Conservation (phyloP, 2,329 filamentous ascomycete genomes). For the Aureobasidium lini region DNA sequence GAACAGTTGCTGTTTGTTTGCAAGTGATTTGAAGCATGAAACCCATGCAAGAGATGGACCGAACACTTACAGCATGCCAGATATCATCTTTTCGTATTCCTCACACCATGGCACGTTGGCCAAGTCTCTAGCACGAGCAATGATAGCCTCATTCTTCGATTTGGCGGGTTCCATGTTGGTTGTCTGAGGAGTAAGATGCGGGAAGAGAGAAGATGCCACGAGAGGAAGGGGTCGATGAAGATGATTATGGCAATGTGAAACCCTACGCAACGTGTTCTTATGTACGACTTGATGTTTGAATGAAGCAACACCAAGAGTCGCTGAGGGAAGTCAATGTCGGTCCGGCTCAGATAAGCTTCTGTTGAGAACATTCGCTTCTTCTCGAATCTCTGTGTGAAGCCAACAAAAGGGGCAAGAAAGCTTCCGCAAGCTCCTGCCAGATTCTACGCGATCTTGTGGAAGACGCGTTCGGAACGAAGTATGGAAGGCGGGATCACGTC, state of each 20-base stretch:
- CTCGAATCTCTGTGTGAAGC: neutral
- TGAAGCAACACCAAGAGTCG: neutral
- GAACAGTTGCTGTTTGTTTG: too few relatives aligned
- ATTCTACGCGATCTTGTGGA: too few relatives aligned
- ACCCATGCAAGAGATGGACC: neutral
- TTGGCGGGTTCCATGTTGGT: constrained; percentile 9
- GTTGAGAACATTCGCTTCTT: neutral
- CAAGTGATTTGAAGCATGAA: neutral
- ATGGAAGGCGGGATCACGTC: neutral
- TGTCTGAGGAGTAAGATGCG: neutral
- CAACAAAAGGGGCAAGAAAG: neutral
- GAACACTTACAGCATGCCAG: constrained; percentile 48
- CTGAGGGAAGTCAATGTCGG: neutral
- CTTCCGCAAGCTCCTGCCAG: neutral
- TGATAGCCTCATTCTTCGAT: constrained; percentile 9
- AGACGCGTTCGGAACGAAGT: too few relatives aligned
- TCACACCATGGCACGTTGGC: constrained; percentile 50
- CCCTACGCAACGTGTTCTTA: constrained; percentile 1
- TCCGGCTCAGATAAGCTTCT: neutral
- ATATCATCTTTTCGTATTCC: constrained; percentile 59
- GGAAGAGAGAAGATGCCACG: neutral
- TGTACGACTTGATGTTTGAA: neutral
- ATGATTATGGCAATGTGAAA: too few relatives aligned
- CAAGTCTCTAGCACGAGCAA: constrained; percentile 36
- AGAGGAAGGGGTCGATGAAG: too few relatives aligned